Percentiles rank a stretch among this genome's conserved stretches.
Conservation (phyloP, 106 monocot species). For the Allium sativum region DNA sequence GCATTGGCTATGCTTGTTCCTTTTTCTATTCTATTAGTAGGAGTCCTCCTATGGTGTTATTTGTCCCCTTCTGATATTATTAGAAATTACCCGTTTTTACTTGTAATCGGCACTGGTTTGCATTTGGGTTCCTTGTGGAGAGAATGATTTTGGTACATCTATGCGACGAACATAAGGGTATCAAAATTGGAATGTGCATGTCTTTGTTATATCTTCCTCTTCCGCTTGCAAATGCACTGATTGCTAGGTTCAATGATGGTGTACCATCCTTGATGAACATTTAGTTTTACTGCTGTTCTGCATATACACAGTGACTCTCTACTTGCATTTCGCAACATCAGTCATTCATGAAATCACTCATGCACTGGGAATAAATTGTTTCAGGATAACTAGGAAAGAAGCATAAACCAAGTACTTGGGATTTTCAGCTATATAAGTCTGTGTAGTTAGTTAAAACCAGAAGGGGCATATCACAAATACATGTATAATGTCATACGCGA, state of each 20-base stretch:
- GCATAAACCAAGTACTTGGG: not conserved
- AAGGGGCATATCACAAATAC: too few species aligned
- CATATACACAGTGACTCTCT: conserved; percentile 63
- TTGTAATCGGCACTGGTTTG: conserved; percentile 92
- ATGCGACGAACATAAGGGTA: conserved; percentile 93
- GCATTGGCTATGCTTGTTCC: conserved; percentile 95
- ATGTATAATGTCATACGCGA: too few species aligned
- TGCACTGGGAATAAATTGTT: conserved; percentile 86
- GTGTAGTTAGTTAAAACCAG: not conserved
- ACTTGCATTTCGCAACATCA: conserved; percentile 78
- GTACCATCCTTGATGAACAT: conserved; percentile 64
- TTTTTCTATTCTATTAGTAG: conserved; percentile 59
- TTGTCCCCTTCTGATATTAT: conserved; percentile 86
- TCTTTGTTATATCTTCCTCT: conserved; percentile 82
- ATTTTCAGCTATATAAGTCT: not conserved
- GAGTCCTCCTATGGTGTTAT: conserved; percentile 70
- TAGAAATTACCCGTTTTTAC: conserved; percentile 78
- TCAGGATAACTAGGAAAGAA: too few species aligned
- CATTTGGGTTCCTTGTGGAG: conserved; percentile 97
- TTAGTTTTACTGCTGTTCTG: conserved; percentile 69
- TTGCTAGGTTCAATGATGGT: conserved; percentile 69
- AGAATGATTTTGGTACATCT: conserved; percentile 97
- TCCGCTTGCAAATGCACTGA: conserved; percentile 88
- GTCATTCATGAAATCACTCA: conserved; percentile 79
- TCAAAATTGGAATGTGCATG: conserved; percentile 99